Base-by-base conservation (phyloP, 2,329 filamentous ascomycete genomes). In the Didymella arachidicola region DNA sequence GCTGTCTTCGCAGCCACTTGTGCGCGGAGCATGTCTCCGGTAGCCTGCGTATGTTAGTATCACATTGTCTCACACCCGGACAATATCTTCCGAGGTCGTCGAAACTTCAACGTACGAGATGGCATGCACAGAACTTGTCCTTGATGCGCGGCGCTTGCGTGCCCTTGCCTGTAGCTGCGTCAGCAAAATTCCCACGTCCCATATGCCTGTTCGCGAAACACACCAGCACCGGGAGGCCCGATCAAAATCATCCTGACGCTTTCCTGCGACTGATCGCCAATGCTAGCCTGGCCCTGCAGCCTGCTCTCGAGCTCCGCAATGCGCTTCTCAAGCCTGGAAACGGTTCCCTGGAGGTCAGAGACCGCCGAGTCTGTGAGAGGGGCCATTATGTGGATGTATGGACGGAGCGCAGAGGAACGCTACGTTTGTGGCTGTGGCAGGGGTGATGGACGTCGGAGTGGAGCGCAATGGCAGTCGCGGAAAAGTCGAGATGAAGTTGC, bases 101-200 rank as follows among this genome's bases (percentile, higher is more conserved):
- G 30, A 18, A 25, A 14, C 7, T 19, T 2, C 10, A 30, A 77
- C 89, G 74, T 87, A 97, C 93, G 82, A 99, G 82, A 81, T 99
- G 95, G 83, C 95, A 99, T 83, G 93, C 93, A 78, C 89, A 92
- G 83, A 93, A 99, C 83, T 92, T 96, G 77, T 98, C 94, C 87
- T 97, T 97, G 82, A 99, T 95, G 80, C 90, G 94, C 66, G 95
- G 95, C 59, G 95, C 95, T 81, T 99, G 95, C 41, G 95, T 99
- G 81, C 95, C 95, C 87, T 99, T 99, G 83, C 95, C 95, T 98
- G 74, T 62, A 48, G 22, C 22, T 34, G 30, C 55, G 69, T 78
- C 62, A 74, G 68, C 67, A 59, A 67, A 61, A 57, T 54, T 54
- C 47, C 30, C 32, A 39, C 45, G 22, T 30, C 44, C 26, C 29